Percentiles rank a stretch among this genome's conserved stretches.
Evolutionary conservation across 2,329 filamentous ascomycete species (phyloP).

Genomic region (Ceratocystis cubensis): DNA sequence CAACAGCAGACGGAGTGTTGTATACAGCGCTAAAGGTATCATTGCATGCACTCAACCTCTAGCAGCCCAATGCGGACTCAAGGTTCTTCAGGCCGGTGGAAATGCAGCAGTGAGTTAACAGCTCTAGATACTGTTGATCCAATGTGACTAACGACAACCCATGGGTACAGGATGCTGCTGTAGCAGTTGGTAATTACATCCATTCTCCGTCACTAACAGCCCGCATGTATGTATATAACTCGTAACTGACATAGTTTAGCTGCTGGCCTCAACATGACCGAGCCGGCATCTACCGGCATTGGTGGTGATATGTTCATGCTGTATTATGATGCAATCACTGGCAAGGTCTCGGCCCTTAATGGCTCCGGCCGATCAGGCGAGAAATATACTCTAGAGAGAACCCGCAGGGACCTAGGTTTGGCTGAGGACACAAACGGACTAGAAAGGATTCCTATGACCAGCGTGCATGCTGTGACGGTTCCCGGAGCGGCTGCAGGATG

Average conservation of each 20-base stretch:
- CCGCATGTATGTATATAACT: neutral
- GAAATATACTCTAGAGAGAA: conserved; percentile 54
- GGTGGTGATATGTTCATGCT: conserved; percentile 96
- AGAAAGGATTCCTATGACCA: conserved; percentile 57
- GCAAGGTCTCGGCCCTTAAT: conserved; percentile 75
- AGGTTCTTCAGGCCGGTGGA: conserved; percentile 72
- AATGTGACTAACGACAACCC: conserved; percentile 1
- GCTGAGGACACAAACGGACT: conserved; percentile 42
- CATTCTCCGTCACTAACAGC: neutral
- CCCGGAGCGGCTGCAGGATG: conserved; percentile 88
- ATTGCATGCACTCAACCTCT: conserved; percentile 82
- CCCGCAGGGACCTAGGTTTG: conserved; percentile 58
- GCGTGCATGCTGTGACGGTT: conserved; percentile 70
- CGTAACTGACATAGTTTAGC: conserved; percentile 37
- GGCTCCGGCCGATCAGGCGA: conserved; percentile 75
- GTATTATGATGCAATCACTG: conserved; percentile 73
- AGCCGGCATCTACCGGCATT: conserved; percentile 86
- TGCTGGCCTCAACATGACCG: conserved; percentile 83
- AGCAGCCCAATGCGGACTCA: conserved; percentile 75
- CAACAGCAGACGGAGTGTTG: conserved; percentile 57
- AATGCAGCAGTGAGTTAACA: conserved; percentile 68
- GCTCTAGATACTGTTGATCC: neutral
- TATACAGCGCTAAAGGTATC: conserved; percentile 86
- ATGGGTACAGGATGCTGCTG: conserved; percentile 69
- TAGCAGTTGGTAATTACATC: conserved; percentile 59